Evolutionary conservation across 805 yeast species (phyloP), one percentile per base, ranked within the genome.

Genomic region (Candida mattraensis): DNA sequence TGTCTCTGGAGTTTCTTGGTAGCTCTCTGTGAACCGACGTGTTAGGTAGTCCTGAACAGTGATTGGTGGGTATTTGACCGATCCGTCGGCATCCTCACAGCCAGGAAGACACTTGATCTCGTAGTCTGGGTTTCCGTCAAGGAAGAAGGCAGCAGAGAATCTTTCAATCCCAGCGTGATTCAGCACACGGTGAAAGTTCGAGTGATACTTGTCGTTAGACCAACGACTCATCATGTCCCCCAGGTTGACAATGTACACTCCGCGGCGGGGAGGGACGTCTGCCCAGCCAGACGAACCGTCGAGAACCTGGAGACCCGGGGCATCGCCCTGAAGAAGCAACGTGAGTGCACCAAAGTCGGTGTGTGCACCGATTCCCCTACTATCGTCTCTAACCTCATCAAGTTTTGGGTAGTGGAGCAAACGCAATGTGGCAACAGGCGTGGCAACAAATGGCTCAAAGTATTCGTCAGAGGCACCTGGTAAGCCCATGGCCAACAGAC

Each of bases 291-390:
- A 33, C 5, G 12, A 20, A 23, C 51, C 48, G 42, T 54, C 53
- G 18, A 56, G 42, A 11, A 63, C 66, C 38, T 63, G 63, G 19
- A 63, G 40, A 4, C 66, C 68, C 1, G 60, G 57, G 17, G 53
- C 55, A 7, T 47, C 42, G 21, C 58, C 66, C 30, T 60, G 65
- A 27, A 48, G 45, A 12, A 61, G 41, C 18, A 61, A 43, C 1
- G 66, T 61, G 28, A 61, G 33, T 13, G 51, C 47, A 14, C 56
- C 62, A 39, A 56, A 57, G 35, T 61, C 66, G 3, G 62, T 58
- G 38, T 61, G 65, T 11, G 65, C 61, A n/a, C 65, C 64, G 32
- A 60, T 55, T 7, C 66, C 64, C 30, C 56, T 48, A 36, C 53
- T 55, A 12, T 50, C 45, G 7, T 45, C 54, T 5, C 43, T 48